Conservation (phyloP, 1,284 basidiomycete species). For the Exsudoporus floridanus region DNA sequence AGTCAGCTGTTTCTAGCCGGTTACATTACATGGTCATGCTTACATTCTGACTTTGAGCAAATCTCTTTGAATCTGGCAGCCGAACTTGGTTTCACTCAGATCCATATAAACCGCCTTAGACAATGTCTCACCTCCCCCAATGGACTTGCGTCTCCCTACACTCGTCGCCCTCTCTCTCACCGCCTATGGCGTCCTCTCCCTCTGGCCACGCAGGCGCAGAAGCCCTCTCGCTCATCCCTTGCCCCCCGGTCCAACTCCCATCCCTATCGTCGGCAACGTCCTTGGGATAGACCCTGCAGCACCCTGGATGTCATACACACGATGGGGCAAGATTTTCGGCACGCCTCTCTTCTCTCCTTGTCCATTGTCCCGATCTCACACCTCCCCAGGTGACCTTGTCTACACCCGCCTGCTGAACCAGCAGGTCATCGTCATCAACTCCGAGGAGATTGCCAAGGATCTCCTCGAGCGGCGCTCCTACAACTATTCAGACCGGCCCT, state of each 20-base stretch:
- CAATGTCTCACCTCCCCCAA: background rate
- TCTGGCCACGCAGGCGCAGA: constrained; percentile 11
- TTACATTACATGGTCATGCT: too few species aligned
- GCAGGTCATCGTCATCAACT: constrained; percentile 31
- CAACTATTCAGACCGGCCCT: constrained; percentile 33
- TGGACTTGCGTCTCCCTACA: constrained; percentile 16
- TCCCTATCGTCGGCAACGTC: constrained; percentile 31
- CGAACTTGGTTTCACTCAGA: background rate
- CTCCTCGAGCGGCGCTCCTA: constrained; percentile 32
- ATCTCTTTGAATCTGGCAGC: background rate
- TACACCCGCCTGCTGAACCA: constrained; percentile 32
- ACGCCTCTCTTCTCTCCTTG: background rate
- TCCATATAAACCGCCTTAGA: constrained; percentile 7
- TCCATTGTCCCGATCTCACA: background rate
- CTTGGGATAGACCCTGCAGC: constrained; percentile 18
- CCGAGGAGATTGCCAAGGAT: constrained; percentile 28
- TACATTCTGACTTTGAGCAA: background rate
- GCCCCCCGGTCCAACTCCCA: constrained; percentile 29
- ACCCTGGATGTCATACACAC: constrained; percentile 32
- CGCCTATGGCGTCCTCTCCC: constrained; percentile 5
- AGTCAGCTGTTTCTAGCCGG: constrained; percentile 18
- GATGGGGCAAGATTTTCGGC: constrained; percentile 29
- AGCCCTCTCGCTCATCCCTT: constrained; percentile 10
- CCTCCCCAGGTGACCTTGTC: constrained; percentile 23
- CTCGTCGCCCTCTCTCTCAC: constrained; percentile 10